Evolutionary conservation across 768 basidiomycete genomes (phyloP).

Genomic region (Tephrocybe rancida): DNA sequence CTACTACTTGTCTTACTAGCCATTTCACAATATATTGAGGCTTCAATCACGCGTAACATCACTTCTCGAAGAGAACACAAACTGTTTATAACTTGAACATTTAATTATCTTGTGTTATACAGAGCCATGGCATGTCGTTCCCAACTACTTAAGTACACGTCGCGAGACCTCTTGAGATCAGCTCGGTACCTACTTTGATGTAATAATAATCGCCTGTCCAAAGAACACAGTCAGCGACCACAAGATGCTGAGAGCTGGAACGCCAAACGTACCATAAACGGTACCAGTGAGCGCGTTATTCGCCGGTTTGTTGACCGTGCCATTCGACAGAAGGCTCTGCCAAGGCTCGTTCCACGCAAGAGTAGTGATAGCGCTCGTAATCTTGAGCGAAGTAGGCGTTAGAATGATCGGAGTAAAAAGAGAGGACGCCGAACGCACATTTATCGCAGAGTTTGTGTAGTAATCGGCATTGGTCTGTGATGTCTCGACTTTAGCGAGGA

Average conservation of each 20-base stretch:
- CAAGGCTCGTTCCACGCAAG: slow-evolving; percentile 22
- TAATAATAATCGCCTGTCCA: slow-evolving; percentile 64
- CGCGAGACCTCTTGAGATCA: slow-evolving; percentile 1
- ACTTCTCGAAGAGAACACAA: too few species aligned
- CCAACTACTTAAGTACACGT: not conserved
- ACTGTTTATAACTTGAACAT: too few species aligned
- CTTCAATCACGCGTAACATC: too few species aligned
- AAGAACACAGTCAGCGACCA: not conserved
- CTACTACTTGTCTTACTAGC: too few species aligned
- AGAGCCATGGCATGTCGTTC: too few species aligned
- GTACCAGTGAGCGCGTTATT: slow-evolving; percentile 21
- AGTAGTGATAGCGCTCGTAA: slow-evolving; percentile 16
- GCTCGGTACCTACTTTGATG: slow-evolving; percentile 31
- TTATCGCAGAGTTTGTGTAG: slow-evolving; percentile 54
- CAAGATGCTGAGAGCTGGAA: not conserved
- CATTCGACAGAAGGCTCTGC: slow-evolving; percentile 24
- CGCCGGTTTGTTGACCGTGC: slow-evolving; percentile 23
- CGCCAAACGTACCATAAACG: slow-evolving; percentile 33
- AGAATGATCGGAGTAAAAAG: not conserved
- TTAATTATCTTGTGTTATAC: too few species aligned
- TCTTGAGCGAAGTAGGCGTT: slow-evolving; percentile 1
- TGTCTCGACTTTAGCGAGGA: slow-evolving; percentile 51
- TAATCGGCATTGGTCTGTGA: slow-evolving; percentile 30
- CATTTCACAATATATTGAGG: too few species aligned
- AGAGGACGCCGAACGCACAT: slow-evolving; percentile 31